Conservation (phyloP, 2,329 filamentous ascomycete species). For the Cercospora citrullina region DNA sequence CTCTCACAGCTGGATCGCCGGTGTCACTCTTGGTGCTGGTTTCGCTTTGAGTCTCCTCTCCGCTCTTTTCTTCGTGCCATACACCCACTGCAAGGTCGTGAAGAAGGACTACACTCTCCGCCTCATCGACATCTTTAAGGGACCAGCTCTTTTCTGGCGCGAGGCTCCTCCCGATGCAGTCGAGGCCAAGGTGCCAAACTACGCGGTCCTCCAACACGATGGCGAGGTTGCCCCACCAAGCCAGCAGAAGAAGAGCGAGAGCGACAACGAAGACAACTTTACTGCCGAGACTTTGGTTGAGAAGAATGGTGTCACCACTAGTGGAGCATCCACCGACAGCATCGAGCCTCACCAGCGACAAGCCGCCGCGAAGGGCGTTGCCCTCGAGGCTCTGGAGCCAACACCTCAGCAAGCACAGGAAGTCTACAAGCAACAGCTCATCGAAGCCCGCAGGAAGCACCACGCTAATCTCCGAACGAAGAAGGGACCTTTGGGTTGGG, state of each 20-base stretch:
- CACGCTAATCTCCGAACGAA: constrained; percentile 16
- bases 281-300: constrained; percentile 32
- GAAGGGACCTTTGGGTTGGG: constrained; percentile 16
- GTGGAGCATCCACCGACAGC: constrained; percentile 12
- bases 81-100: constrained; percentile 59
- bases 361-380: background rate
- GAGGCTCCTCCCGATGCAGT: constrained; percentile 30
- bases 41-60: constrained; percentile 53
- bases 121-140: constrained; percentile 55
- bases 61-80: constrained; percentile 58
- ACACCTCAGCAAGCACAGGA: constrained; percentile 11
- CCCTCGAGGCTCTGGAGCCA: background rate
- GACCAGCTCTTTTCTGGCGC: constrained; percentile 39
- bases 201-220: constrained; percentile 29
- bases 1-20: constrained; percentile 56
- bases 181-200: constrained; percentile 35
- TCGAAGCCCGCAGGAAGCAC: constrained; percentile 11
- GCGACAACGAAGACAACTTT: constrained; percentile 35
- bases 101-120: constrained; percentile 62
- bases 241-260: constrained; percentile 37
- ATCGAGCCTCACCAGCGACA: constrained; percentile 8
- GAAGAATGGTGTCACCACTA: constrained; percentile 27
- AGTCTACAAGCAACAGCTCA: constrained; percentile 12
- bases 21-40: constrained; percentile 56
- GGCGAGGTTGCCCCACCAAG: constrained; percentile 32